Evolutionary conservation across 805 yeast genomes (phyloP), one percentile per base, ranked within the genome.

Genomic region (Starmerella apis): DNA sequence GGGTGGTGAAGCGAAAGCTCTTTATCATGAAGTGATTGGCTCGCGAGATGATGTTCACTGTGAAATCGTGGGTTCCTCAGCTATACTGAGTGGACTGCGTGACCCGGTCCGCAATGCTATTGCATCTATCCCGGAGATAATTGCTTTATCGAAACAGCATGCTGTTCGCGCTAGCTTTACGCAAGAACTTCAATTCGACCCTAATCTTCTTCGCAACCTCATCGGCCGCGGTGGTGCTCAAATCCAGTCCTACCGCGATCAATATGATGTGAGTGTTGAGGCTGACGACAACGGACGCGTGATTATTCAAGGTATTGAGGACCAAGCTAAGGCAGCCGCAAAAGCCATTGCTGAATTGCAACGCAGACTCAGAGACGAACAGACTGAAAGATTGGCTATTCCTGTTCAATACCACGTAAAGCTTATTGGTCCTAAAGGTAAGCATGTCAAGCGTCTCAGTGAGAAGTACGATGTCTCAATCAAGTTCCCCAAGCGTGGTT

Each of bases 181-280:
- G 16, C 68, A 76, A 18, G 66, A 68, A 35, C 63, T 81, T 47
- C 72, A 71, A 27, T 79, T 86, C 63, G 94, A 96, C 54, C 66
- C 79, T 2, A 68, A 72, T 46, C 76, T 79, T 43, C 70, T 90
- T 52, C 75, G 92, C 25, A 80, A 92, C 67, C 72, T 94, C 48
- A 86, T 92, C 65, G 99, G 99, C 58, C 83, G 82, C 63, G 83
- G 78, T 53, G 98, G 99, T 49, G 69, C 85, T 38, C 78, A 79
- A 62, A 68, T 92, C 62, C 76, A 77, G 58, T 70, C 76, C 45
- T 65, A 86, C 53, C 75, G 83, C 55, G 85, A 83, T 9, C 82
- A 83, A 61, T 86, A 72, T 60, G 86, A 80, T 43, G 86, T 84
- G 57, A 76, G 75, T 58, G 74, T 92, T 54, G 95, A 88, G 61